Evolutionary conservation across 176 grass and related monocot species (phyloP).

Genomic region (Musa troglodytarum): DNA sequence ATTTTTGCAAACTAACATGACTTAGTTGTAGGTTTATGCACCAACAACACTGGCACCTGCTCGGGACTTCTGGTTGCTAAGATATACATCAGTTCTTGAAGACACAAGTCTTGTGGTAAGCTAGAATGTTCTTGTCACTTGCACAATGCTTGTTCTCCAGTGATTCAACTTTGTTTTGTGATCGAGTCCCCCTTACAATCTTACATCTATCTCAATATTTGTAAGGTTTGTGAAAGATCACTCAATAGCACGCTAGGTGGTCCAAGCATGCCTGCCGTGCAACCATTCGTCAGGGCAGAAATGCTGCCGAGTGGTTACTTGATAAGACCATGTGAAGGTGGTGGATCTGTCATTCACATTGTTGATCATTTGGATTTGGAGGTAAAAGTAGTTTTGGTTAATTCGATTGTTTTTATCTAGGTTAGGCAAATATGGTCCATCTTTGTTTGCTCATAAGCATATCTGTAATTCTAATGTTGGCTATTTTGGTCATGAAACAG

Average conservation of each 20-base stretch:
- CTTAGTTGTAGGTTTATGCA: slow-evolving; percentile 51
- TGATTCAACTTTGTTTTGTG: background rate
- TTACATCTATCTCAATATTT: background rate
- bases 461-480: background rate
- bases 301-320: slow-evolving; percentile 89
- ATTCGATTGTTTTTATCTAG: background rate
- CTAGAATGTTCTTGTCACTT: background rate
- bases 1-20: background rate
- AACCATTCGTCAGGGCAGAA: slow-evolving; percentile 73
- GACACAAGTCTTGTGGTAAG: slow-evolving; percentile 89
- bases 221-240: slow-evolving; percentile 76
- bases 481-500: slow-evolving; percentile 26
- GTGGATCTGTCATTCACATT: slow-evolving; percentile 78
- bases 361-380: slow-evolving; percentile 89
- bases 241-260: slow-evolving; percentile 58
- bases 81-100: slow-evolving; percentile 82
- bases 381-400: slow-evolving; percentile 30
- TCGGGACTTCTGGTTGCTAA: slow-evolving; percentile 88
- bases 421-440: background rate
- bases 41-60: slow-evolving; percentile 71
- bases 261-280: slow-evolving; percentile 50
- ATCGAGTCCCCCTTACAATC: background rate
- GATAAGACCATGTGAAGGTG: slow-evolving; percentile 77
- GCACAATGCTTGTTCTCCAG: background rate
- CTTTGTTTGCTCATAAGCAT: background rate